Evolutionary conservation across 805 yeast species (phyloP).

Genomic region (Nakazawaea ernobii): DNA sequence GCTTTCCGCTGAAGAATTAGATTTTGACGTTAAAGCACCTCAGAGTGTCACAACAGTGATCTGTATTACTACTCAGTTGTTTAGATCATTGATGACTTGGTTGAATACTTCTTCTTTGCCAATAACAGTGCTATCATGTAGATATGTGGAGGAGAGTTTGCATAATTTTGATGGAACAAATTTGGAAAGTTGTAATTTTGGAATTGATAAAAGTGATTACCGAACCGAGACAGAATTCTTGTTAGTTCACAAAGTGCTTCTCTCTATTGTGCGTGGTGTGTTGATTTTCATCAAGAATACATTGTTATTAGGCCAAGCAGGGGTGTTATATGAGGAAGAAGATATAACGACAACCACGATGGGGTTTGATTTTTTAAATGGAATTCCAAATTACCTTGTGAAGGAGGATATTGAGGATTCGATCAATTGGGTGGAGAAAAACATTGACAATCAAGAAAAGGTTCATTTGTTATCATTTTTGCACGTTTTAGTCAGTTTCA

Average conservation of each 20-base stretch:
- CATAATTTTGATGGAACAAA: conserved; percentile 10
- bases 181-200: conserved; percentile 5
- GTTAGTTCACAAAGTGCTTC: conserved; percentile 45
- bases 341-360: conserved; percentile 62
- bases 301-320: conserved; percentile 40
- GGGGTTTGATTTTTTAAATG: conserved; percentile 41
- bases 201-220: neutral
- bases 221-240: conserved; percentile 16
- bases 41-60: conserved; percentile 35
- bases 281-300: conserved; percentile 47
- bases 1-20: conserved; percentile 36
- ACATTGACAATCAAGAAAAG: conserved; percentile 14
- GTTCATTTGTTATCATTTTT: conserved; percentile 20
- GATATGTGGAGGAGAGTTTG: conserved; percentile 61
- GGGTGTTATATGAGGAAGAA: conserved; percentile 70
- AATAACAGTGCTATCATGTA: conserved; percentile 72
- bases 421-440: conserved; percentile 24
- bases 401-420: conserved; percentile 25
- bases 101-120: conserved; percentile 65
- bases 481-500: conserved; percentile 23
- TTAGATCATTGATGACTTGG: conserved; percentile 65
- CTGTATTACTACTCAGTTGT: conserved; percentile 47
- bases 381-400: conserved; percentile 19
- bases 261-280: conserved; percentile 46
- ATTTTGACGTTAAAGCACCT: conserved; percentile 38